These are phyloP conservation scores for Pyrenopolyporus hunteri DNA, from an alignment of 495 filamentous ascomycete genomes.

Conservation along the genomic window DNA sequence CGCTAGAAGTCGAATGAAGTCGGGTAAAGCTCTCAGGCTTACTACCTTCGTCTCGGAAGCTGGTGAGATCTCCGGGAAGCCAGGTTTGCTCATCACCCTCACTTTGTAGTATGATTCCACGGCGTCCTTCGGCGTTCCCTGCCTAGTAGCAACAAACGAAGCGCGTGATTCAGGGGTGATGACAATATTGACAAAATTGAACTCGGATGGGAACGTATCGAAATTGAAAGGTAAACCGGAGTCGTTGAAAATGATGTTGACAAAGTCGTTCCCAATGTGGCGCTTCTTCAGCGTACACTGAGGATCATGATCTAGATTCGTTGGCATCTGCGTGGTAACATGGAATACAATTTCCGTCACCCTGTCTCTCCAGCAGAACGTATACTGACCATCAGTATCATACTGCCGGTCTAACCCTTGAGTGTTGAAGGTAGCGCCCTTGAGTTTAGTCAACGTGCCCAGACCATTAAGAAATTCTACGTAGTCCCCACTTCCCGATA, in stretches of 20 bases:
- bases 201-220: conserved; percentile 88
- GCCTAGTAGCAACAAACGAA: conserved; percentile 62
- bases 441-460: conserved; percentile 78
- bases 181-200: conserved; percentile 96
- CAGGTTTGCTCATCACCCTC: conserved; percentile 79
- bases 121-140: conserved; percentile 42
- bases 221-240: conserved; percentile 87
- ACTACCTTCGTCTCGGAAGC: conserved; percentile 87
- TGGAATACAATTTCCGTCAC: conserved; percentile 97
- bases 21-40: conserved; percentile 74
- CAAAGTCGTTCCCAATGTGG: conserved; percentile 97
- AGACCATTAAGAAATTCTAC: conserved; percentile 79
- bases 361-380: conserved; percentile 91
- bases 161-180: conserved; percentile 82
- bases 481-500: conserved; percentile 82
- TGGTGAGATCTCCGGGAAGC: conserved; percentile 88
- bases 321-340: conserved; percentile 96
- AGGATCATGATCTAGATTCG: conserved; percentile 74
- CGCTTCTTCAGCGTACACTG: conserved; percentile 84
- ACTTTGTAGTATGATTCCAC: conserved; percentile 76
- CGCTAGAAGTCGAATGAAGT: conserved; percentile 89
- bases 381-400: conserved; percentile 81
- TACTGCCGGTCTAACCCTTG: conserved; percentile 82
- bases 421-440: conserved; percentile 86
- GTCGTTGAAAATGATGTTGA: conserved; percentile 97